Base-by-base conservation (phyloP, 2,329 filamentous ascomycete genomes). In the Hypoxylon sp. region DNA sequence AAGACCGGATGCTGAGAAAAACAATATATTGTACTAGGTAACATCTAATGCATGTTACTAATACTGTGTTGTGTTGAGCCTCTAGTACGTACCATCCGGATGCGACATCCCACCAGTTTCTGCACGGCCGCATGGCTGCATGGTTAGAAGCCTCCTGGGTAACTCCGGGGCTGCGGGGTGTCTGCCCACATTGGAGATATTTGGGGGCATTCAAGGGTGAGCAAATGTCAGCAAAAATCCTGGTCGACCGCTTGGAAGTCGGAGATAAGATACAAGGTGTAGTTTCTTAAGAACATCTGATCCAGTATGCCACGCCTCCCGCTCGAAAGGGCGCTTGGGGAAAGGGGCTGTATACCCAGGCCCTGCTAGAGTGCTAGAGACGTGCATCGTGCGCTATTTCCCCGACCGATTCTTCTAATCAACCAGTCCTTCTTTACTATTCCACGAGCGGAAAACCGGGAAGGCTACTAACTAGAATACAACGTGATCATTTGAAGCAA, bases 151-250 rank as follows among this genome's bases (percentile, higher is more conserved):
- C 50, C 59, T 55, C 67, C 38, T 69, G 63, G 63, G 63, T 69
- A 69, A 69, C 67, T 69, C 63, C 67, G 67, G 67, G 60, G 63
- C 67, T 60, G 67, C 66, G 67, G 67, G 67, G 57, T 17, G 36
- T 69, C 66, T 69, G 59, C 59, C 66, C 66, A 63, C 56, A 45
- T 63, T 57, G 34, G 51, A 19, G 32, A 34, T n/a, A 48, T 19
- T 36, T 21, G 28, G 41, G 59, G 45, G 28, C 19, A 32, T 49
- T 55, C 28, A 49, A 63, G 53, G 52, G 45, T 32, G 25, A 58
- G 38, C 50, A 51, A 38, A 59, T 46, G 56, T 59, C 57, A 51
- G 53, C 53, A 41, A 38, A 13, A 57, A 19, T 30, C 43, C 45
- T 32, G 48, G 36, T 55, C 56, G 52, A 38, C 48, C 38, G 36